These are phyloP conservation scores for Diatrype stigma DNA, from an alignment of 2,329 filamentous ascomycete genomes.

Conservation along the genomic window DNA sequence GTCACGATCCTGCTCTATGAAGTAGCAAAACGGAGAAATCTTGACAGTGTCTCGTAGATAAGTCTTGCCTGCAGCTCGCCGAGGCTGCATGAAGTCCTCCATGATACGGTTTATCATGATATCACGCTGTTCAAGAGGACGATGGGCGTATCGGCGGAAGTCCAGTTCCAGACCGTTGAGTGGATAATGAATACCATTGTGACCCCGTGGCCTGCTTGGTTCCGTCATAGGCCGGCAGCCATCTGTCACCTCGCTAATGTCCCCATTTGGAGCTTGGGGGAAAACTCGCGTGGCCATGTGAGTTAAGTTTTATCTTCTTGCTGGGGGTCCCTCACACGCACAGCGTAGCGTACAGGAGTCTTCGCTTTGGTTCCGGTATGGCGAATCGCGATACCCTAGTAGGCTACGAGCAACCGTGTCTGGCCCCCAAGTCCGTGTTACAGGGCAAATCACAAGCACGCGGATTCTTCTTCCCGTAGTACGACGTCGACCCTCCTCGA, in stretches of 20 bases:
- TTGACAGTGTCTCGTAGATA: slow-evolving; percentile 4
- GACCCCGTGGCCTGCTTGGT: neutral
- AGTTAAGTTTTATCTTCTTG: neutral
- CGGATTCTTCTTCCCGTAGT: neutral
- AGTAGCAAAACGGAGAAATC: slow-evolving; percentile 7
- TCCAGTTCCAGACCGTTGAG: slow-evolving; percentile 28
- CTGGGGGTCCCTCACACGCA: neutral
- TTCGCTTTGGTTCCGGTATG: neutral
- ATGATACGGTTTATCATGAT: slow-evolving; percentile 29
- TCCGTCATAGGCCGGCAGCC: neutral
- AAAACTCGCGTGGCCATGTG: neutral
- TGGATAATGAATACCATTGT: slow-evolving; percentile 25
- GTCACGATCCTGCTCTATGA: slow-evolving; percentile 17
- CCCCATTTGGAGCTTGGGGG: neutral
- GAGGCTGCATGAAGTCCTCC: slow-evolving; percentile 24
- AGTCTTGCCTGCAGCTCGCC: slow-evolving; percentile 5
- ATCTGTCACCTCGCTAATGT: neutral
- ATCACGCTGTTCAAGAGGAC: slow-evolving; percentile 25
- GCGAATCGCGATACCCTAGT: neutral
- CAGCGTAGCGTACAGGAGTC: neutral
- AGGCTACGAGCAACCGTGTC: neutral
- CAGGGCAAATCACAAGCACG: neutral
- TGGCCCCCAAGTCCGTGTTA: neutral
- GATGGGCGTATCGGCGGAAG: slow-evolving; percentile 31
- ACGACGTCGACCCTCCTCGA: neutral